Conservation (phyloP, 2,329 filamentous ascomycete genomes). For the Neonectria ditissima region DNA sequence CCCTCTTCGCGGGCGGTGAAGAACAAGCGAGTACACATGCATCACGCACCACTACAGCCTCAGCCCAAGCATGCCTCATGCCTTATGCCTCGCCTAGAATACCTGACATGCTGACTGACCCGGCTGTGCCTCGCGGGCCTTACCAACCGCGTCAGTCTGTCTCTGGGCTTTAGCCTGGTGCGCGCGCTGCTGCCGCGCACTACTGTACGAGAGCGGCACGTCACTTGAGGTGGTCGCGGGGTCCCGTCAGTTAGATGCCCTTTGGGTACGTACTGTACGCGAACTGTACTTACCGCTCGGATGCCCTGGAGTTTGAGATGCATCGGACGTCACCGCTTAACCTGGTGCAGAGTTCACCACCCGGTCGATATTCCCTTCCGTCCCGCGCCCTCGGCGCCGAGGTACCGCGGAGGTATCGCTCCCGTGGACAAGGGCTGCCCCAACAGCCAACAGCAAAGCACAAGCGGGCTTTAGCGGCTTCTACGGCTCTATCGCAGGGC, state of each 20-base stretch:
- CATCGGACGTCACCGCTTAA: slow-evolving; percentile 7
- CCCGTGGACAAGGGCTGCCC: slow-evolving; percentile 16
- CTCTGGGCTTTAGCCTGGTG: slow-evolving; percentile 13
- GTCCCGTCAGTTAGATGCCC: slow-evolving; percentile 31
- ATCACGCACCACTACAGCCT: not conserved
- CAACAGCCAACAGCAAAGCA: slow-evolving; percentile 26
- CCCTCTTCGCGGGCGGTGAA: slow-evolving; percentile 16
- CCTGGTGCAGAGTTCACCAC: slow-evolving; percentile 2
- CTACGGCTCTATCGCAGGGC: slow-evolving; percentile 27
- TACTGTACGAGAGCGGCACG: slow-evolving; percentile 42
- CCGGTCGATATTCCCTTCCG: not conserved
- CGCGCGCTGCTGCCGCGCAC: slow-evolving; percentile 35
- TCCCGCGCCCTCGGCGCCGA: slow-evolving; percentile 1
- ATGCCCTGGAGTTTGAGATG: slow-evolving; percentile 13
- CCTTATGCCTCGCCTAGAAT: not conserved
- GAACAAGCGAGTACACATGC: not conserved
- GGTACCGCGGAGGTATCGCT: slow-evolving; percentile 23
- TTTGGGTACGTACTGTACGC: slow-evolving; percentile 24
- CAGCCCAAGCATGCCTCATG: not conserved
- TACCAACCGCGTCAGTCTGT: slow-evolving; percentile 10
- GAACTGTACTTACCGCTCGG: not conserved
- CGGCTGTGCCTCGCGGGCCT: slow-evolving; percentile 8
- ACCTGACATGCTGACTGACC: slow-evolving; percentile 6
- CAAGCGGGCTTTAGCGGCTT: slow-evolving; percentile 25
- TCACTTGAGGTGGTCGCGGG: slow-evolving; percentile 34